Evolutionary conservation across 495 filamentous ascomycete species (phyloP).

Genomic region (Niebla homalea): DNA sequence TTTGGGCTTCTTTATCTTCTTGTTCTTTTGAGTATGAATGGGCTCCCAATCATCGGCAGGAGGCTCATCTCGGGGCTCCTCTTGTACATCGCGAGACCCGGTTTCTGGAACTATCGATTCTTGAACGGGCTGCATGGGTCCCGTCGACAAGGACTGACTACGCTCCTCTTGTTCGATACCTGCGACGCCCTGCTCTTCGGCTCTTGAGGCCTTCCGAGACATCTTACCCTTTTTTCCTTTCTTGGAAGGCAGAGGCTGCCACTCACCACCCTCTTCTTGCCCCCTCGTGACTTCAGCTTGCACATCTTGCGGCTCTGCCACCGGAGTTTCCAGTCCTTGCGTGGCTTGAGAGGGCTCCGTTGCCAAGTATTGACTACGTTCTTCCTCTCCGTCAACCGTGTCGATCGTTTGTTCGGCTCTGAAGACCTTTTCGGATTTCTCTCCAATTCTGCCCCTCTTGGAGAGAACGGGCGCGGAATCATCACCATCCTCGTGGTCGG

Average conservation of each 20-base stretch:
- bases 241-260: neutral
- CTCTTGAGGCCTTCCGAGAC: conserved; percentile 1
- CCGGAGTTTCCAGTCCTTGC: neutral
- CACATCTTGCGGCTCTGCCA: neutral
- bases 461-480: neutral
- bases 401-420: neutral
- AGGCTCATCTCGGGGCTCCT: no score
- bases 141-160: neutral
- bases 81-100: neutral
- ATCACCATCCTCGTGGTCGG: neutral
- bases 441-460: conserved; percentile 7
- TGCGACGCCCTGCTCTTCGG: neutral
- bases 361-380: neutral
- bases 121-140: neutral
- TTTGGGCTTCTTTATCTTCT: no score
- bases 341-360: neutral
- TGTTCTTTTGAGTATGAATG: no score
- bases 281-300: no score
- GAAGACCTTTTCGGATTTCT: conserved; percentile 17
- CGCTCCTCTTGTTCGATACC: neutral
- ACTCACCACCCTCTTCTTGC: neutral
- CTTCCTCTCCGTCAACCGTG: neutral
- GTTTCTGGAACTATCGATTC: neutral
- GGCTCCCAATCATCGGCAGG: no score
- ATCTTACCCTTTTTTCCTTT: conserved; percentile 44